Evolutionary conservation across 495 filamentous ascomycete species (phyloP).

Genomic region (Cryomyces antarcticus): DNA sequence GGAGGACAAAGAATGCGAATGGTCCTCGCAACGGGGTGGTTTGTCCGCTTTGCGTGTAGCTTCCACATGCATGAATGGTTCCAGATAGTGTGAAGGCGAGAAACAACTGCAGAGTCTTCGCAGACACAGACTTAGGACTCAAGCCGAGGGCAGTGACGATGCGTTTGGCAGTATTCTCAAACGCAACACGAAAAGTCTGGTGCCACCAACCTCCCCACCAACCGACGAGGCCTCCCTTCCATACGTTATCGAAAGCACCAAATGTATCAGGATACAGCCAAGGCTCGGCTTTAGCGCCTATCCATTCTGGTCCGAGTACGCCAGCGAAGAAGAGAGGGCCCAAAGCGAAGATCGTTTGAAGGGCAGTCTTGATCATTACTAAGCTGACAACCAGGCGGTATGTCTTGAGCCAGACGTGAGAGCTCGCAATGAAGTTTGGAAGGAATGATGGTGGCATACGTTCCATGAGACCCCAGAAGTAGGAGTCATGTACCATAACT

Average conservation of each 20-base stretch:
- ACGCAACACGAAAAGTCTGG: constrained; percentile 60
- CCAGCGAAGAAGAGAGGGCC: constrained; percentile 36
- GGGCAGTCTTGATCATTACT: constrained; percentile 28
- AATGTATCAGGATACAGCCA: constrained; percentile 39
- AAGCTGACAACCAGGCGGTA: constrained; percentile 31
- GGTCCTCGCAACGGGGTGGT: constrained; percentile 16
- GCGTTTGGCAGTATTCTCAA: constrained; percentile 34
- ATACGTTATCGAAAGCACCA: constrained; percentile 33
- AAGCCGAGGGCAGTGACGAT: constrained; percentile 19
- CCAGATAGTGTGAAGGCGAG: constrained; percentile 19
- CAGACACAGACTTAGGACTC: constrained; percentile 4
- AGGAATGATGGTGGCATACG: constrained; percentile 27
- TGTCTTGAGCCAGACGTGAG: constrained; percentile 20
- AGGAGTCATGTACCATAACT: constrained; percentile 49
- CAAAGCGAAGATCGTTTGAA: constrained; percentile 33
- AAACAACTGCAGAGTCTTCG: constrained; percentile 9
- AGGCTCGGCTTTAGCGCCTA: constrained; percentile 17
- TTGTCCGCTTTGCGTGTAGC: constrained; percentile 14
- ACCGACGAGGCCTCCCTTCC: constrained; percentile 48
- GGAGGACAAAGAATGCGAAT: constrained; percentile 21
- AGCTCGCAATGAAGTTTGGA: constrained; percentile 15
- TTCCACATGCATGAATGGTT: constrained; percentile 19
- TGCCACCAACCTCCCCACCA: constrained; percentile 82
- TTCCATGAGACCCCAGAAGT: constrained; percentile 37
- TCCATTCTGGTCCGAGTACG: constrained; percentile 23